phyloP scores from a whole-genome alignment of 2,329 filamentous ascomycete genomes.

The Phaeophleospora eucalypticola region DNA sequence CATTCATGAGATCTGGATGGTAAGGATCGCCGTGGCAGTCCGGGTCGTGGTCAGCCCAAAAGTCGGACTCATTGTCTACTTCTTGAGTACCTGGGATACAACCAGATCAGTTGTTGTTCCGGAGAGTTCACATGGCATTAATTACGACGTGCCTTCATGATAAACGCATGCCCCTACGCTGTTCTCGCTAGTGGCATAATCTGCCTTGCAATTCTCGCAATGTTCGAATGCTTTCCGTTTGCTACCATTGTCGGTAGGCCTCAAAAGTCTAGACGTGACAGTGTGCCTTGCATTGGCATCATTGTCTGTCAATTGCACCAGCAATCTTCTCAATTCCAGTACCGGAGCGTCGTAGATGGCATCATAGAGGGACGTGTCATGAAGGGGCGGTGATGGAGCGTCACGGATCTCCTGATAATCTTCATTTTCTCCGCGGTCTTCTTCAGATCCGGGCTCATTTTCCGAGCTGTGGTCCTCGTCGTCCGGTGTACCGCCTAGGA shows the following conservation, averaged over 20 bases:
- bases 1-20: constrained; percentile 19
- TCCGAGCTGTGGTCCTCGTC: too few relatives aligned
- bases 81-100: constrained; percentile 24
- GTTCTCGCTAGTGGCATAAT: neutral
- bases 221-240: constrained; percentile 20
- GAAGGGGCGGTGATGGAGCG: neutral
- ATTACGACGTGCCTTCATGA: neutral
- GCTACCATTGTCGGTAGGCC: neutral
- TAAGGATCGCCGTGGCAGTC: constrained; percentile 27
- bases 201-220: constrained; percentile 1
- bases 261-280: neutral
- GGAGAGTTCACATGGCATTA: neutral
- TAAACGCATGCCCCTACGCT: neutral
- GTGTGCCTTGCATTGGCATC: neutral
- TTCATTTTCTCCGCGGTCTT: too few relatives aligned
- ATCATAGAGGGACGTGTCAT: neutral
- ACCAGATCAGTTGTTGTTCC: too few relatives aligned
- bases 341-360: neutral
- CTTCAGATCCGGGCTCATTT: too few relatives aligned
- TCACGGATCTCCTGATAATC: neutral
- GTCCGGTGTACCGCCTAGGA: too few relatives aligned
- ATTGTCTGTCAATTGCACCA: neutral
- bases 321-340: neutral
- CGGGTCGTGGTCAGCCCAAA: constrained; percentile 33
- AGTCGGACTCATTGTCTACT: constrained; percentile 19